Evolutionary conservation across 2,329 filamentous ascomycete species (phyloP).

Genomic region (Diaporthe sp.): DNA sequence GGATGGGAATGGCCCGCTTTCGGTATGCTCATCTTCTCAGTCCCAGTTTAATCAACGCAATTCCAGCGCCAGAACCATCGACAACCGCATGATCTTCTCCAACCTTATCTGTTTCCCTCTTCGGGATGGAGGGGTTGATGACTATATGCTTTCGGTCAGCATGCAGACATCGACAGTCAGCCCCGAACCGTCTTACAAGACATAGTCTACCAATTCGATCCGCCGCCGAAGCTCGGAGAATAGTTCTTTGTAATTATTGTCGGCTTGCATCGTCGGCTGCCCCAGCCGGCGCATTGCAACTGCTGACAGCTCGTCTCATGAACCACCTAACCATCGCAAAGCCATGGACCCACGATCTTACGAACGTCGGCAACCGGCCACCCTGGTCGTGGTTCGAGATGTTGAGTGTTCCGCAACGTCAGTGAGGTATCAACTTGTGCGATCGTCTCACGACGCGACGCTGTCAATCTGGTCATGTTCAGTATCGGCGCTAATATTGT

Average conservation of each 20-base stretch:
- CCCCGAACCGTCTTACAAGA: background rate
- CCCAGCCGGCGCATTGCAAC: background rate
- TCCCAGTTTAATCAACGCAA: background rate
- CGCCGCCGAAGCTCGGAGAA: background rate
- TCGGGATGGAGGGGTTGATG: background rate
- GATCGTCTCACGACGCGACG: background rate
- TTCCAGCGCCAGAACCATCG: background rate
- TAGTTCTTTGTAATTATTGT: background rate
- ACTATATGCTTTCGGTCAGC: slow-evolving; percentile 10
- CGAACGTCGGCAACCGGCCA: background rate
- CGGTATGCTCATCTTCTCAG: background rate
- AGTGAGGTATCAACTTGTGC: background rate
- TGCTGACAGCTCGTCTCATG: slow-evolving; percentile 5
- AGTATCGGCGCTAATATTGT: background rate
- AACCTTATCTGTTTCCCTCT: background rate
- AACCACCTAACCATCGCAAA: background rate
- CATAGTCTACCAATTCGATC: background rate
- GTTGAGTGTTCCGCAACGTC: background rate
- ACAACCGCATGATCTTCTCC: slow-evolving; percentile 1
- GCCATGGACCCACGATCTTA: background rate
- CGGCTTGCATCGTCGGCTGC: background rate
- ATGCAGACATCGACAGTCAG: background rate
- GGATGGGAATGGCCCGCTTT: background rate
- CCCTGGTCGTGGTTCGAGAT: background rate
- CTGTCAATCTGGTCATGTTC: background rate